Evolutionary conservation across 2,329 filamentous ascomycete genomes (phyloP).

Genomic region (Cryphonectria nitschkei): DNA sequence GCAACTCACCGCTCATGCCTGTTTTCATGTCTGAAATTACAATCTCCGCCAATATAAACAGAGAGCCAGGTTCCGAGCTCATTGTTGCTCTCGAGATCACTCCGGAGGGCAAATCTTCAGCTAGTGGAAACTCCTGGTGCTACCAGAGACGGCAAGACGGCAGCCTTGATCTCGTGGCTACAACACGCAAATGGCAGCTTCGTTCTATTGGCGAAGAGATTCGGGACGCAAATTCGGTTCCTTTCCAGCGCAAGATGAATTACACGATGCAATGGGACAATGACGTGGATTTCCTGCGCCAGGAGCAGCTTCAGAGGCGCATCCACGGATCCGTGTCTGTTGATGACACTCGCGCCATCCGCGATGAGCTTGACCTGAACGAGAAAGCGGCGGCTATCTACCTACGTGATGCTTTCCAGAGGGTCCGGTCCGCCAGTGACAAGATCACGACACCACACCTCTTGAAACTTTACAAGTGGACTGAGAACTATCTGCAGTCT

Average conservation of each 20-base stretch:
- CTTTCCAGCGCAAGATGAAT: slow-evolving; percentile 22
- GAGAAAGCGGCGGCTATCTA: slow-evolving; percentile 25
- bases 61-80: slow-evolving; percentile 25
- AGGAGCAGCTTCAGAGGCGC: slow-evolving; percentile 12
- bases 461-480: slow-evolving; percentile 27
- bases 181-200: slow-evolving; percentile 12
- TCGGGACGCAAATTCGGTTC: not conserved
- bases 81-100: slow-evolving; percentile 21
- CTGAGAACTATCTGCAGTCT: slow-evolving; percentile 17
- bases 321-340: not conserved
- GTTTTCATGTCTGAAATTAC: slow-evolving; percentile 21
- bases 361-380: slow-evolving; percentile 15
- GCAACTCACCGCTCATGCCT: slow-evolving; percentile 26
- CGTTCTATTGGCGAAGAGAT: slow-evolving; percentile 17
- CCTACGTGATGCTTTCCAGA: slow-evolving; percentile 21
- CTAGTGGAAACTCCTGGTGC: slow-evolving; percentile 17
- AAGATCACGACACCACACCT: slow-evolving; percentile 19
- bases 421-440: not conserved
- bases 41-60: slow-evolving; percentile 18
- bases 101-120: slow-evolving; percentile 15
- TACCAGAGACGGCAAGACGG: slow-evolving; percentile 22
- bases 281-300: slow-evolving; percentile 21
- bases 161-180: slow-evolving; percentile 15
- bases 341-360: not conserved
- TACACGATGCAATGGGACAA: slow-evolving; percentile 25